Evolutionary conservation across 2,329 filamentous ascomycete genomes (phyloP), one percentile per base, ranked within the genome.

Genomic region (Clonostachys sp.): DNA sequence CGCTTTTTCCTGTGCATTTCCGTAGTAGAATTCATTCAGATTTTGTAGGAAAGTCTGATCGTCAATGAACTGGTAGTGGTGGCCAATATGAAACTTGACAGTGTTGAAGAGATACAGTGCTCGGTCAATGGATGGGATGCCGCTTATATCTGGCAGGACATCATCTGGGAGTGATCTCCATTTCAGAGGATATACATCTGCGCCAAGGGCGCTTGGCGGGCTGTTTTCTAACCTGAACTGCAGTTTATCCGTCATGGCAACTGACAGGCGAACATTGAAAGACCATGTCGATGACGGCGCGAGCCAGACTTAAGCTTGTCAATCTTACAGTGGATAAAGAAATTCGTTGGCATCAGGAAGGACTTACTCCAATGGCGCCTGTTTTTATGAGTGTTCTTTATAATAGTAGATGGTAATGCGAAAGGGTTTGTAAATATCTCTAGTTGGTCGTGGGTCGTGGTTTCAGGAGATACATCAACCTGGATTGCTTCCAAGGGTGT

Each of bases 51-150:
- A 67, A 2, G 49, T 49, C 0, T 54, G 53, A 41, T 68, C 64
- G 30, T 68, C 60, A 17, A 69, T 62, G 2, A 69, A 56, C 0
- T 59, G 55, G 41, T 66, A 70, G 5, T 57, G 61, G 18, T 67
- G 64, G 5, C 64, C 61, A 0, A 70, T 57, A 14, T 69, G 66
- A 20, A 68, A 69, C 14, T 67, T 66, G 45, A 67, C 65, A 3
- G 60, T 58, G 43, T 63, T 55, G 48, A 66, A 60, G 5, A 66
- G 54, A 34, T 63, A 63, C 12, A 63, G 48, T 3, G 63, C 59
- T 35, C 63, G 51, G 45, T 64, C 57, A n/a, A 65, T 52, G 3
- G 66, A 66, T 0, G 67, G 67, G 0, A 69, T 47, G 3, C 60
- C 58, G 10, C 50, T 58, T 1, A 65, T 60, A 24, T 70, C 65